Evolutionary conservation across 2,329 filamentous ascomycete genomes (phyloP), one percentile per base, ranked within the genome.

Genomic region (Pseudogymnoascus sp.): DNA sequence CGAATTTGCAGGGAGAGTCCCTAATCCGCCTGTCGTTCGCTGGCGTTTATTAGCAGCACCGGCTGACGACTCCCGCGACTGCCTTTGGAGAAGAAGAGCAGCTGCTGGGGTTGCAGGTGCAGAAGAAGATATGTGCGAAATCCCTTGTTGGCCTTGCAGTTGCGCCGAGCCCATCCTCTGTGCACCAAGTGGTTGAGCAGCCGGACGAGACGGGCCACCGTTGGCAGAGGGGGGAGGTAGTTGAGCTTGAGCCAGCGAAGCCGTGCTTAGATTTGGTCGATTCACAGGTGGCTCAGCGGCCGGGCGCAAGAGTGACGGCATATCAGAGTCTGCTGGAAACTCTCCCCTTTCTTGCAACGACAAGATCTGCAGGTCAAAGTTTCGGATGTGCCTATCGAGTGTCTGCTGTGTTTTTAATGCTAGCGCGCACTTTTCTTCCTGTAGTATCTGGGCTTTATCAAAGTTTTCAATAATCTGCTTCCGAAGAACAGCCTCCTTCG

Each of bases 351-450:
- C 84, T 72, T 83, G 82, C 27, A 87, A 75, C 55, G 79, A 74
- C 69, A 87, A 87, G 67, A 87, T 80, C 69, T 87, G 82, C 59
- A 77, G 72, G 68, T 88, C 88, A 72, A 82, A 86, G 71, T 77
- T 83, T 71, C 77, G 82, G 67, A 79, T 79, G 75, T 87, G 85
- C 68, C 86, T 86, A 70, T 87, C 84, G 70, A 85, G 79, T 42
- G 81, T 77, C 58, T 76, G 71, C 68, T 84, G 79, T 62, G 85
- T 76, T 74, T 88, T 91, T 65, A 87, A 80, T 3, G 85, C 81
- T 31, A 94, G 76, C 2, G 80, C 80, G 60, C 90, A 79, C 77
- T 94, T 94, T 71, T 94, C 89, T 61, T 85, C 82, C 62, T 90
- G 85, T 35, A 94, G 76, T 64, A 85, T 79, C 65, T 92, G 85